Base-by-base conservation (phyloP, 164 flowering plant genomes). In the Vitis amurensis region DNA sequence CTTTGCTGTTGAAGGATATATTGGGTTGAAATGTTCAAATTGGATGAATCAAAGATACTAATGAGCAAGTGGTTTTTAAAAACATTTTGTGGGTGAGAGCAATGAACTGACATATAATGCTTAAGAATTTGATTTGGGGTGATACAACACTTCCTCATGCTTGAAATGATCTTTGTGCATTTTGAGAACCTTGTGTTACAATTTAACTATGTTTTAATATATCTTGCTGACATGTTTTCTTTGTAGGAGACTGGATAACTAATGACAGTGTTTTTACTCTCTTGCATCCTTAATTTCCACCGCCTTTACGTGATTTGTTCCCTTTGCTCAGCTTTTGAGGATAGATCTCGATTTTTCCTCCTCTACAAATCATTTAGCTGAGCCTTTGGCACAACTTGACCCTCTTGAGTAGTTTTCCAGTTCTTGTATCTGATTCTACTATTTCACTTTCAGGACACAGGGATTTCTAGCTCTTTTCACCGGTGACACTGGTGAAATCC, bases 391-490 rank as follows among this genome's bases (percentile, higher is more conserved):
- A 6, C 3, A 47, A 51, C 47, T 31, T 67, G 0, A 1, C 27
- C 27, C 11, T n/a, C 3, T 31, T 44, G 44, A 1, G 23, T 55
- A 64, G 23, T 49, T 3, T 70, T 15, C 29, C 12, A 3, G 27
- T 19, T n/a, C 17, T 64, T 61, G 11, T 50, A 17, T 61, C 63
- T 68, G 27, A 63, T 29, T 19, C n/a, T 60, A 12, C 59, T 59
- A 8, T 67, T 12, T 60, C 62, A 50, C 63, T 73, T 73, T 64
- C 89, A 95, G 97, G 71, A 93, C 97, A 4, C 97, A 95, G 66
- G 99, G 97, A 50, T 93, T 95, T 76, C 81, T 94, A 29, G 98
- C 97, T 27, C 89, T 93, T 47, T 95, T 93, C 81, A 95, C 98
- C 52, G 99, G 96, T 9, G 99, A 91, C 73, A 91, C 97, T 12